Conservation (phyloP, 169 alveolate genomes). For the Pseudocohnilembus persalinus region DNA sequence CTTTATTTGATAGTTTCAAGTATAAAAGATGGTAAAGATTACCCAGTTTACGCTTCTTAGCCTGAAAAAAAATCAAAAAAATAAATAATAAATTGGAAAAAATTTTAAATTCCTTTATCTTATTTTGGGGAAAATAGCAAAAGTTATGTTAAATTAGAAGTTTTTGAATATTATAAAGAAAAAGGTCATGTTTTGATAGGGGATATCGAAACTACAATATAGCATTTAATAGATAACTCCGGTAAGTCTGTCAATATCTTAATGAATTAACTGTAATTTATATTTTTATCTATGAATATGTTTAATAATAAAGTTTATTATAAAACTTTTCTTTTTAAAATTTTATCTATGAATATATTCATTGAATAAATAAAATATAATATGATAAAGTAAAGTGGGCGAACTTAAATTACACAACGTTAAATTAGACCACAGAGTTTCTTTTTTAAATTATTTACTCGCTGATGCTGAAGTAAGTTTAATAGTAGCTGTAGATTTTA, state of each 20-base stretch:
- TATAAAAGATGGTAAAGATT: conserved; percentile 17
- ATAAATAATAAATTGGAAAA: conserved; percentile 14
- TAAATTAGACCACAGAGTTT: conserved; percentile 42
- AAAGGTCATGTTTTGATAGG: conserved; percentile 39
- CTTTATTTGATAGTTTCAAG: conserved; percentile 23
- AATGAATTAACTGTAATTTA: conserved; percentile 12
- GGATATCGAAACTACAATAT: conserved; percentile 41
- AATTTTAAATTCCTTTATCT: conserved; percentile 32
- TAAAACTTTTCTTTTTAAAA: too few species aligned
- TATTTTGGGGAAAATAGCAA: conserved; percentile 39
- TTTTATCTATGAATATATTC: too few species aligned
- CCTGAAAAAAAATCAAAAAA: conserved; percentile 34
- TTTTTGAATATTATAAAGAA: conserved; percentile 42
- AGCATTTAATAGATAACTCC: conserved; percentile 31
- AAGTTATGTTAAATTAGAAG: conserved; percentile 37
- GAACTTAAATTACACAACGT: conserved; percentile 28
- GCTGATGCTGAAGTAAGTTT: conserved; percentile 81
- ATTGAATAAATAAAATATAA: too few species aligned
- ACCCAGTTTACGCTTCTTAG: conserved; percentile 37
- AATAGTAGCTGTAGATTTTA: conserved; percentile 77
- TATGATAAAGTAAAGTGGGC: conserved; percentile 31
- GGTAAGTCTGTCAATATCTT: conserved; percentile 19
- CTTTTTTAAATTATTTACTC: conserved; percentile 77
- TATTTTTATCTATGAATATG: background rate
- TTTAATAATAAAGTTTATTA: background rate